Percentiles rank a stretch among this genome's conserved stretches.
These are phyloP conservation scores for Debaryomyces singareniensis DNA, from an alignment of 1,139 yeast species.

Conservation along the genomic window DNA sequence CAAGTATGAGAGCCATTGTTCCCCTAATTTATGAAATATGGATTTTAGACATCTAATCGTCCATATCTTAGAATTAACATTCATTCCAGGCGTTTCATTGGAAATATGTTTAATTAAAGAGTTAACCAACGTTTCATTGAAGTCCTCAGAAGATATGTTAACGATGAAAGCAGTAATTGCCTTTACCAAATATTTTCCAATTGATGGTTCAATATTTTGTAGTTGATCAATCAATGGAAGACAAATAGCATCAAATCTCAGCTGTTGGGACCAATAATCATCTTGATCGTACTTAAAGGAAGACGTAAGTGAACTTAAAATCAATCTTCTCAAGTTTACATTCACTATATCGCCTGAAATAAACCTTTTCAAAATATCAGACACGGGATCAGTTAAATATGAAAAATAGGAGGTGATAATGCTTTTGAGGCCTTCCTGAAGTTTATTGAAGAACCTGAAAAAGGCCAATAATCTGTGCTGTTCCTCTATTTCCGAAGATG, in stretches of 20 bases:
- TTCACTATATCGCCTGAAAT: slow-evolving; percentile 36
- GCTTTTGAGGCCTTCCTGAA: slow-evolving; percentile 78
- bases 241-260: slow-evolving; percentile 71
- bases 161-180: slow-evolving; percentile 70
- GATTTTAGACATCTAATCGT: slow-evolving; percentile 72
- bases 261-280: slow-evolving; percentile 89
- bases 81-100: slow-evolving; percentile 25
- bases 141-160: slow-evolving; percentile 76
- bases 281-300: slow-evolving; percentile 87
- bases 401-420: slow-evolving; percentile 86
- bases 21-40: slow-evolving; percentile 88
- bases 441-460: slow-evolving; percentile 78
- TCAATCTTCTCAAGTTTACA: slow-evolving; percentile 59
- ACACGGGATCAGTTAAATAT: slow-evolving; percentile 71
- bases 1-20: slow-evolving; percentile 83
- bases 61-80: slow-evolving; percentile 60
- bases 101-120: slow-evolving; percentile 33
- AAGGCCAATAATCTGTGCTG: slow-evolving; percentile 60
- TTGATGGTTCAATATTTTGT: slow-evolving; percentile 55
- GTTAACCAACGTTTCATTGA: slow-evolving; percentile 47
- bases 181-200: slow-evolving; percentile 76
- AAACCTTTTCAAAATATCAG: slow-evolving; percentile 46
- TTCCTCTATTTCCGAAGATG: slow-evolving; percentile 37
- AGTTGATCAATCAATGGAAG: slow-evolving; percentile 62
- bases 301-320: slow-evolving; percentile 64